Evolutionary conservation across 23 red algal species (phyloP).

Genomic region (Rhodosorus marinus): DNA sequence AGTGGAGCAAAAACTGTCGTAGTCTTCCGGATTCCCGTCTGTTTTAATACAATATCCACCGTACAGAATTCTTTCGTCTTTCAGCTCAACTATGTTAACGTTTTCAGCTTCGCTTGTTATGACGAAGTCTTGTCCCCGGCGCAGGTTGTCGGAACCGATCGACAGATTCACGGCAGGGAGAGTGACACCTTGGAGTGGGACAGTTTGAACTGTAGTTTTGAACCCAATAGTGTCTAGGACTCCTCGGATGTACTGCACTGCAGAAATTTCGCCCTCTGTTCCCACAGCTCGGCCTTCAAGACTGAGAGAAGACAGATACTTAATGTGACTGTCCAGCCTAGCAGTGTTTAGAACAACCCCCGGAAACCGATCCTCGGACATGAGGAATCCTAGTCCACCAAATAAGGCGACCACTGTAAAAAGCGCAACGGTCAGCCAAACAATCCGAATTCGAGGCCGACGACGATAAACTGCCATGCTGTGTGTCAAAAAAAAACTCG

Average conservation of each 20-base stretch:
- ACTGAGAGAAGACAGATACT: background rate
- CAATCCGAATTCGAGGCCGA: too few relatives aligned
- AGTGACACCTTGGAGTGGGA: background rate
- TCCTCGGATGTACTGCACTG: background rate
- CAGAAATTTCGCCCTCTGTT: conserved; percentile 1
- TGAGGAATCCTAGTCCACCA: too few relatives aligned
- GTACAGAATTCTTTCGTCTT: background rate
- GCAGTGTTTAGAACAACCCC: too few relatives aligned
- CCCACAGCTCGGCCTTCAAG: conserved; percentile 13
- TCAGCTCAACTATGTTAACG: background rate
- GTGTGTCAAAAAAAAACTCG: too few relatives aligned
- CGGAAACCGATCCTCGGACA: too few relatives aligned
- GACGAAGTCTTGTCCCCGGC: background rate
- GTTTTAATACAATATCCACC: conserved; percentile 13
- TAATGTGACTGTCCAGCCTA: conserved; percentile 5
- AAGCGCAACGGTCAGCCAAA: too few relatives aligned
- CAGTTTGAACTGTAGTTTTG: background rate
- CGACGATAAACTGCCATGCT: too few relatives aligned
- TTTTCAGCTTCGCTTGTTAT: conserved; percentile 2
- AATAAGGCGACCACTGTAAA: too few relatives aligned
- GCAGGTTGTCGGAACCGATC: background rate
- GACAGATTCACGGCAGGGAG: background rate
- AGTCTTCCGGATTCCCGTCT: background rate
- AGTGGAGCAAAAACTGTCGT: background rate
- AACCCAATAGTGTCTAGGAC: background rate